phyloP scores from a whole-genome alignment of 768 basidiomycete species.

The Boletus tylopilopsis region DNA sequence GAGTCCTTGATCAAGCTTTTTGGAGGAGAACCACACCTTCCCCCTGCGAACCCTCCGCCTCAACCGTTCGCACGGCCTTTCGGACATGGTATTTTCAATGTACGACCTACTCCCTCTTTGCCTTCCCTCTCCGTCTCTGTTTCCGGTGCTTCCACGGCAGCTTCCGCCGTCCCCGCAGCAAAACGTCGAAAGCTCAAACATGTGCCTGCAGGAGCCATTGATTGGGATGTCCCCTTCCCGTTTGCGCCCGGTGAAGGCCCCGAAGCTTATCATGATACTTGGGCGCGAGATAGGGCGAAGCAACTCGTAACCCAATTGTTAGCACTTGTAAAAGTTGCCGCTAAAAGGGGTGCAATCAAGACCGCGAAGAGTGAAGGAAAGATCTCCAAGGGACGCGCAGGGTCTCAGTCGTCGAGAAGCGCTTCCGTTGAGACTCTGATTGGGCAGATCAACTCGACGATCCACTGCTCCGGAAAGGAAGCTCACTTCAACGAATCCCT shows the following conservation, averaged over 20 bases:
- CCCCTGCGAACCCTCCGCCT: slow-evolving; percentile 1
- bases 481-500: background rate
- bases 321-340: slow-evolving; percentile 55
- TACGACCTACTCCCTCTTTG: background rate
- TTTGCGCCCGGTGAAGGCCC: slow-evolving; percentile 72
- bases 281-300: slow-evolving; percentile 62
- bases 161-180: slow-evolving; percentile 20
- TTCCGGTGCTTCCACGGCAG: background rate
- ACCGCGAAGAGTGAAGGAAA: slow-evolving; percentile 20
- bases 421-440: slow-evolving; percentile 16
- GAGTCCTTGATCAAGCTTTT: slow-evolving; percentile 59
- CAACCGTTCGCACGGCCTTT: slow-evolving; percentile 22
- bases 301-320: slow-evolving; percentile 61
- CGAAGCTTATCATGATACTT: slow-evolving; percentile 54
- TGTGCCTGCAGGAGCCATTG: slow-evolving; percentile 75
- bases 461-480: no score
- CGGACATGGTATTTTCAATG: slow-evolving; percentile 6
- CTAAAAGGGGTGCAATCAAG: slow-evolving; percentile 57
- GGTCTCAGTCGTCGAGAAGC: slow-evolving; percentile 31
- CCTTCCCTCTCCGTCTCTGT: background rate
- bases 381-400: slow-evolving; percentile 22
- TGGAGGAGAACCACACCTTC: slow-evolving; percentile 31
- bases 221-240: slow-evolving; percentile 84
- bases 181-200: slow-evolving; percentile 63
- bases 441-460: background rate